Conservation (phyloP, 129 eudicot genomes). For the Helichrysum umbraculigerum region DNA sequence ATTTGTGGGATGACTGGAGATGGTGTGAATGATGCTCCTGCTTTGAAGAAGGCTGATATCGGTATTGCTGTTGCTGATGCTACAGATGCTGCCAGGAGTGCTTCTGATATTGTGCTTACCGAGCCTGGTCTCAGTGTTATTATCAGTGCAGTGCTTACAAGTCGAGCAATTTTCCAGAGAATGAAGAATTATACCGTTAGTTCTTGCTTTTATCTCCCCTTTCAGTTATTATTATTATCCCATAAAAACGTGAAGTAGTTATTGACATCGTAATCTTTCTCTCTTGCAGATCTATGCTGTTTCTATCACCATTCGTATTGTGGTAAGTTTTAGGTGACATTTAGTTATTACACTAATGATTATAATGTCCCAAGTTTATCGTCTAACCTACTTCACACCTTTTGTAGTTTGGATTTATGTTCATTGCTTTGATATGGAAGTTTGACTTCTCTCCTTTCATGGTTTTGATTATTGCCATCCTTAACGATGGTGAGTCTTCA, state of each 20-base stretch:
- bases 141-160: conserved; percentile 84
- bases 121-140: conserved; percentile 91
- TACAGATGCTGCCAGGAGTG: conserved; percentile 89
- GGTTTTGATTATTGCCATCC: conserved; percentile 97
- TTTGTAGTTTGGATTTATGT: conserved; percentile 90
- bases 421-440: conserved; percentile 94
- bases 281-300: conserved; percentile 87
- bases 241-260: background rate
- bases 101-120: conserved; percentile 87
- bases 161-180: conserved; percentile 88
- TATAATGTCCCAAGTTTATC: background rate
- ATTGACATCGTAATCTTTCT: background rate
- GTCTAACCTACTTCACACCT: background rate
- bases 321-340: conserved; percentile 63
- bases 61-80: conserved; percentile 93
- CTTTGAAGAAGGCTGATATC: conserved; percentile 81
- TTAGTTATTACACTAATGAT: background rate
- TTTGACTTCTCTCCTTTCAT: conserved; percentile 96
- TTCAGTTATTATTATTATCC: background rate
- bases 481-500: conserved; percentile 71
- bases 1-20: conserved; percentile 95
- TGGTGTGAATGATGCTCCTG: conserved; percentile 94
- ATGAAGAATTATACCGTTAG: conserved; percentile 87
- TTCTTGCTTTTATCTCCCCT: background rate
- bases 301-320: conserved; percentile 97